A percentile compares a stretch with the other conserved stretches of the same genome.
phyloP scores from a whole-genome alignment of 805 yeast species.

The Candida cerambycidarum region DNA sequence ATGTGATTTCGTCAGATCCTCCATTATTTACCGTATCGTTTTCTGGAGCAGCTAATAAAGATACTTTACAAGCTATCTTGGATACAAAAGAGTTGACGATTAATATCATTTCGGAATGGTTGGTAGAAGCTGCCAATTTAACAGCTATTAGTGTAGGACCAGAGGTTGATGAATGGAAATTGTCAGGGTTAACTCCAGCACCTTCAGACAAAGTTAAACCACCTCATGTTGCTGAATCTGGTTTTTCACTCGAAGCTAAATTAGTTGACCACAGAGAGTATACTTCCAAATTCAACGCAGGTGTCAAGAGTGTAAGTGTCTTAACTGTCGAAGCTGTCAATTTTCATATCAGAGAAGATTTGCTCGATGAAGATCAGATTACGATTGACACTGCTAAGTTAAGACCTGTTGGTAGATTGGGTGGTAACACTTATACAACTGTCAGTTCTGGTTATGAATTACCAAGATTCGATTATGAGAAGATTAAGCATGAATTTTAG shows the following conservation, averaged over 20 bases:
- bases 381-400: slow-evolving; percentile 46
- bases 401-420: slow-evolving; percentile 56
- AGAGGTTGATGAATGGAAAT: slow-evolving; percentile 54
- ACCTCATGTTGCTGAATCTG: slow-evolving; percentile 60
- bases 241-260: slow-evolving; percentile 58
- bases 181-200: slow-evolving; percentile 51
- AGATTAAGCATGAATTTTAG: slow-evolving; percentile 3
- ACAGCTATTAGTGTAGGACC: slow-evolving; percentile 47
- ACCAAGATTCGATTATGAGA: slow-evolving; percentile 41
- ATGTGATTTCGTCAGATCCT: slow-evolving; percentile 50
- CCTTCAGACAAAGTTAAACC: slow-evolving; percentile 48
- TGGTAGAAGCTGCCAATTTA: slow-evolving; percentile 61
- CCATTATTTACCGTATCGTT: slow-evolving; percentile 56
- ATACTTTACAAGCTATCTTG: slow-evolving; percentile 48
- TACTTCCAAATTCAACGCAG: slow-evolving; percentile 39
- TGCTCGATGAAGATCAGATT: slow-evolving; percentile 40
- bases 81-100: slow-evolving; percentile 56
- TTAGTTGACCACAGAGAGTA: slow-evolving; percentile 45
- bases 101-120: slow-evolving; percentile 62
- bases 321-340: slow-evolving; percentile 54
- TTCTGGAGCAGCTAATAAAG: slow-evolving; percentile 45
- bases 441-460: slow-evolving; percentile 45
- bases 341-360: slow-evolving; percentile 58
- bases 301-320: slow-evolving; percentile 35
- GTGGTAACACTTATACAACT: slow-evolving; percentile 46